Conservation (phyloP, 148 eudicot genomes). For the Limonium bicolor region DNA sequence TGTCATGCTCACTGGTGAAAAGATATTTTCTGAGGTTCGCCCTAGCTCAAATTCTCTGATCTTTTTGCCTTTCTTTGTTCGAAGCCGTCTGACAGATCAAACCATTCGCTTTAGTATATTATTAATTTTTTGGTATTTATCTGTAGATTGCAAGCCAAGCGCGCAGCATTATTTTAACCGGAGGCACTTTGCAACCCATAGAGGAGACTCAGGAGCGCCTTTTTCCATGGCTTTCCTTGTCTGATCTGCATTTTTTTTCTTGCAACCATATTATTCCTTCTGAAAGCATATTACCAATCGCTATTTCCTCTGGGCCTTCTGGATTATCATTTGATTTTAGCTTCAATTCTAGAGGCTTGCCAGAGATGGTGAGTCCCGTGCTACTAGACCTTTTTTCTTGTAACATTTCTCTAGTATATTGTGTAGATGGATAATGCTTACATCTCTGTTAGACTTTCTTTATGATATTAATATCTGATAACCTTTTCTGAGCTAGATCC, state of each 20-base stretch:
- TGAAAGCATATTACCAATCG: slow-evolving; percentile 74
- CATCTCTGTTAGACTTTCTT: too few species aligned
- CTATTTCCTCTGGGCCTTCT: slow-evolving; percentile 77
- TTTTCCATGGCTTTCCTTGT: slow-evolving; percentile 52
- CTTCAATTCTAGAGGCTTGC: slow-evolving; percentile 54
- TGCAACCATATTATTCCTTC: slow-evolving; percentile 85
- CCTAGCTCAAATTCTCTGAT: slow-evolving; percentile 5
- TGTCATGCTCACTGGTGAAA: slow-evolving; percentile 95
- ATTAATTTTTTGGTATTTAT: not conserved
- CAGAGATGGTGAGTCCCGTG: slow-evolving; percentile 40
- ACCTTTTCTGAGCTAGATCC: too few species aligned
- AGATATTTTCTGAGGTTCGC: slow-evolving; percentile 78
- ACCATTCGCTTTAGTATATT: too few species aligned
- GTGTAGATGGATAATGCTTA: too few species aligned
- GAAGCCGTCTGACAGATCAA: too few species aligned
- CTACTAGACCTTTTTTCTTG: too few species aligned
- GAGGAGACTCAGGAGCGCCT: slow-evolving; percentile 84
- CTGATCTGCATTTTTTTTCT: slow-evolving; percentile 67
- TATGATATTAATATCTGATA: too few species aligned
- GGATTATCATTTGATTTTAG: slow-evolving; percentile 78
- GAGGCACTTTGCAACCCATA: slow-evolving; percentile 91
- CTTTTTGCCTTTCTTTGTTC: not conserved
- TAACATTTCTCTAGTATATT: too few species aligned
- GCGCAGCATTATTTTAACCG: slow-evolving; percentile 74
- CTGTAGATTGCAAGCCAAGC: slow-evolving; percentile 65